Evolutionary conservation across 495 filamentous ascomycete genomes (phyloP).

Genomic region (Staphylotrichum tortipilum): DNA sequence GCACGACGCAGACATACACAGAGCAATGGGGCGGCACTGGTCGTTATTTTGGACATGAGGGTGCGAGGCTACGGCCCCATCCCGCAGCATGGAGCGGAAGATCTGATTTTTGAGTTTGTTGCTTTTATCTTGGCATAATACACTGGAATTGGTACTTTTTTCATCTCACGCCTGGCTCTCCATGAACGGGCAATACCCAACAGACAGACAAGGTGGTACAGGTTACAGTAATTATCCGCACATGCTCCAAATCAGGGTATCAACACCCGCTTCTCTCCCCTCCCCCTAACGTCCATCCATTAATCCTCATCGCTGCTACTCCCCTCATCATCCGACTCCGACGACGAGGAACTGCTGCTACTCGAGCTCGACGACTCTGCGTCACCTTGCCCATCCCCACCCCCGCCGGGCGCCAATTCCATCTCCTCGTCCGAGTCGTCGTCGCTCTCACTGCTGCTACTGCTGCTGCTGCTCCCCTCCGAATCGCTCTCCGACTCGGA

Average conservation of each 20-base stretch:
- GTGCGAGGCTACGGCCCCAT: not conserved
- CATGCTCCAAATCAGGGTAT: too few species aligned
- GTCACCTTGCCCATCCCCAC: slow-evolving; percentile 8
- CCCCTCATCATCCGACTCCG: slow-evolving; percentile 11
- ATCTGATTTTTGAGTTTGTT: not conserved
- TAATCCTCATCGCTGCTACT: slow-evolving; percentile 12
- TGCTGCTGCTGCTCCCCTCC: slow-evolving; percentile 12
- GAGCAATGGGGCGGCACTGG: not conserved
- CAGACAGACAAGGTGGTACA: too few species aligned
- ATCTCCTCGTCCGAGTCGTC: slow-evolving; percentile 25
- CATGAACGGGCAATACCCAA: too few species aligned
- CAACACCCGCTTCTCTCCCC: too few species aligned
- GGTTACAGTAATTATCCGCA: too few species aligned
- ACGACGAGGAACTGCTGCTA: slow-evolving; percentile 17
- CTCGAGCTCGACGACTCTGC: slow-evolving; percentile 9
- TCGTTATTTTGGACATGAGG: not conserved
- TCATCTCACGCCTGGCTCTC: too few species aligned
- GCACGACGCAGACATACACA: too few species aligned
- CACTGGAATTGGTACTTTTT: too few species aligned
- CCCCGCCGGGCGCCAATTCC: slow-evolving; percentile 5
- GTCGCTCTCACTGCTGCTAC: slow-evolving; percentile 8
- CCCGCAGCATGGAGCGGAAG: not conserved
- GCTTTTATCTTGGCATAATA: not conserved
- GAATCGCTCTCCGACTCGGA: slow-evolving; percentile 28
- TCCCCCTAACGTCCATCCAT: not conserved